These are phyloP conservation scores for Microdochium paspali DNA, from an alignment of 2,329 filamentous ascomycete species.

Conservation along the genomic window DNA sequence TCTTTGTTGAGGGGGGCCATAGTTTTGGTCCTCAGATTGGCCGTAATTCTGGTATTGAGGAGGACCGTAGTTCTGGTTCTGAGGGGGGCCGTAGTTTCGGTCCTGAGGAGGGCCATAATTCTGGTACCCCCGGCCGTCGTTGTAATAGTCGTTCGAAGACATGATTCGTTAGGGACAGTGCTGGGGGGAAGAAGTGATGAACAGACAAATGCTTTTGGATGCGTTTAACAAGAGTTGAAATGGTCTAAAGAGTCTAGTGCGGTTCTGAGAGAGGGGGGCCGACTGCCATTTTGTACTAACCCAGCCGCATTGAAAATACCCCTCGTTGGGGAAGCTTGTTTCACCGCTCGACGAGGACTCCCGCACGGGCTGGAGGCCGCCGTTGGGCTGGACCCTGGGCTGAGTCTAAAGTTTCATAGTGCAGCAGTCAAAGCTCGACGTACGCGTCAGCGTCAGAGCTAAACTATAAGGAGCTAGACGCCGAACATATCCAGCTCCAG, in stretches of 20 bases:
- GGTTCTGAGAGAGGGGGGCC: background rate
- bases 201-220: background rate
- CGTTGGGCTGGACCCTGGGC: background rate
- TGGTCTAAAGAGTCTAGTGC: background rate
- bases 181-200: background rate
- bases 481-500: background rate
- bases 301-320: background rate
- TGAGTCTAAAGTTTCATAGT: background rate
- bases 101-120: background rate
- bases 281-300: background rate
- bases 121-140: background rate
- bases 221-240: background rate
- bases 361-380: background rate
- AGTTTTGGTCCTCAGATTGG: background rate
- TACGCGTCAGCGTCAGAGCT: background rate
- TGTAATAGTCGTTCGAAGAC: background rate
- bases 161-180: background rate
- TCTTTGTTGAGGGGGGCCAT: background rate
- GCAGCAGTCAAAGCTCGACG: background rate
- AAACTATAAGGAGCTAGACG: background rate
- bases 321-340: background rate
- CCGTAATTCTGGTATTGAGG: background rate
- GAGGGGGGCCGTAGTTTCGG: too few relatives aligned
- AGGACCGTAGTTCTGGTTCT: background rate
- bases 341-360: background rate